Evolutionary conservation across 176 grass and related monocot genomes (phyloP), one percentile per base, ranked within the genome.

Genomic region (Rhynchospora tenuis): DNA sequence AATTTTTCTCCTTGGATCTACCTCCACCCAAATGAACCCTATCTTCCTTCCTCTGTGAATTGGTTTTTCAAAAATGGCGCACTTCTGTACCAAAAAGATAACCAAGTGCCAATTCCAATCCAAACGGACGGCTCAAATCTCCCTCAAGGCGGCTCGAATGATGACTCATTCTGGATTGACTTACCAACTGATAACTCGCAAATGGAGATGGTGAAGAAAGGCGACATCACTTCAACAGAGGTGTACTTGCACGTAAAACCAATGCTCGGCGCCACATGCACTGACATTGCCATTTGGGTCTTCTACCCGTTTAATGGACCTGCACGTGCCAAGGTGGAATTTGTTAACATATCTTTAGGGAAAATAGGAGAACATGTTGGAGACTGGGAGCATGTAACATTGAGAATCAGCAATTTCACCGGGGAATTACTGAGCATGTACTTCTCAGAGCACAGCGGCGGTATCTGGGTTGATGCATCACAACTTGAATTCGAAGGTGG

Each of bases 311-410:
- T 98, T 73, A 98, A 98, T 31, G 95, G 95, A 4, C 82, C 86
- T 2, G 95, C 91, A 11, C 80, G 84, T 6, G 95, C 95, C 6
- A 93, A 98, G 86, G 86, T 98, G 11, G 78, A 74, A 0, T 69
- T 68, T 12, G 14, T 91, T 26, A 86, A 81, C 59, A 56, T 95
- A 86, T 38, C 80, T 19, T 89, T 98, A 4, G 91, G 92, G 23
- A 65, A 79, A 85, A 91, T 98, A 54, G 95, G 95, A 44, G 84
- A 91, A 86, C 95, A 98, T 81, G 86, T 91, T 38, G 95, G 95
- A 22, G 95, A 98, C 83, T 98, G 95, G 95, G 95, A 98, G 86
- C 95, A 98, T 85, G 23, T 93, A 11, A 98, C 95, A 38, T 83
- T 98, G 9, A 86, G 95, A 33, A 72, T 98, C 51, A 98, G 86